Evolutionary conservation across 305 asterid genomes (phyloP).

Genomic region (Rubia tinctorum): DNA sequence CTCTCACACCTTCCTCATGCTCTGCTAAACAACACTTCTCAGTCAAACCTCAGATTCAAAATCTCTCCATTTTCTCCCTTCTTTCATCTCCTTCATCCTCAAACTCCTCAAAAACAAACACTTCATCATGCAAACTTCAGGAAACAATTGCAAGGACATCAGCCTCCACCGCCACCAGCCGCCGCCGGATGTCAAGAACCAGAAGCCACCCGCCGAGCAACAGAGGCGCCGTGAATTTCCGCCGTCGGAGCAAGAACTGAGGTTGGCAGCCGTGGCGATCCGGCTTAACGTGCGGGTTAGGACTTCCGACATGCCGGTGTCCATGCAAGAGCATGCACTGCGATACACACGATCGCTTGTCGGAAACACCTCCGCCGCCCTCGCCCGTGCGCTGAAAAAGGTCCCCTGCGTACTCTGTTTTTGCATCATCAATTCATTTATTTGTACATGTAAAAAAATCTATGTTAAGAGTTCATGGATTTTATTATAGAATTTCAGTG

Average conservation of each 20-base stretch:
- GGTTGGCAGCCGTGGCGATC: conserved; percentile 58
- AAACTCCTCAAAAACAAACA: not conserved
- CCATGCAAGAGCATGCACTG: conserved; percentile 81
- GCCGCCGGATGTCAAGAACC: not conserved
- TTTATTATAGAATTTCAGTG: too few species aligned
- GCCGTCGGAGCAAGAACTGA: conserved; percentile 34
- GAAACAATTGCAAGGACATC: not conserved
- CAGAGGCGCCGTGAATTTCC: not conserved
- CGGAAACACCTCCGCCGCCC: conserved; percentile 26
- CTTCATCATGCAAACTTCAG: not conserved
- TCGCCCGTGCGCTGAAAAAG: conserved; percentile 78
- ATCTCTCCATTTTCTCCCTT: conserved; percentile 1
- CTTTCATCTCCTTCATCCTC: not conserved
- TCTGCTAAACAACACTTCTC: not conserved
- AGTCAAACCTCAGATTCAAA: conserved; percentile 11
- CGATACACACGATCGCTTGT: conserved; percentile 54
- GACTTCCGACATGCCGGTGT: conserved; percentile 69
- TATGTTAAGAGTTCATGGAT: too few species aligned
- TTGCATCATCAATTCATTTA: not conserved
- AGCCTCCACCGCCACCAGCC: not conserved
- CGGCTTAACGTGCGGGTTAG: conserved; percentile 51
- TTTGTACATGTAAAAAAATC: not conserved
- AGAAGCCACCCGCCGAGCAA: too few species aligned
- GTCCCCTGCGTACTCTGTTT: conserved; percentile 9
- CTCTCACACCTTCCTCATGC: not conserved